Evolutionary conservation across 257 asterid genomes (phyloP).

Genomic region (Solanum sitiens): DNA sequence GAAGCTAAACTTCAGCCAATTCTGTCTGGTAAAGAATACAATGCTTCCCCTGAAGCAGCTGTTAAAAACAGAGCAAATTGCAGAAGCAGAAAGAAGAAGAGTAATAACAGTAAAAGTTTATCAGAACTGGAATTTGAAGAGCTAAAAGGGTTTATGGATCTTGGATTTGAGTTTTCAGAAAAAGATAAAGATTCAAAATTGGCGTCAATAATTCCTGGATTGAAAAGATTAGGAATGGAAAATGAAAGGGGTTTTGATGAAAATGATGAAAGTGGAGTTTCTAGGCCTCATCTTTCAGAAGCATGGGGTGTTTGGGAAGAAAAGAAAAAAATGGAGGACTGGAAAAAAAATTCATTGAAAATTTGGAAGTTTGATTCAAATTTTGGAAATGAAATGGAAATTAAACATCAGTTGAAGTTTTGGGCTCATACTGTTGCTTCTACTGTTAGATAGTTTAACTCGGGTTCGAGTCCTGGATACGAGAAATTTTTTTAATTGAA

Average conservation of each 20-base stretch:
- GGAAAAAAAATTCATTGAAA: constrained; percentile 1
- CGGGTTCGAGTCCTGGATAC: not conserved
- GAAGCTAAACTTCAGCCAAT: constrained; percentile 49
- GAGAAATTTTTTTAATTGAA: too few relatives aligned
- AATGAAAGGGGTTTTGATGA: not conserved
- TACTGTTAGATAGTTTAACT: constrained; percentile 19
- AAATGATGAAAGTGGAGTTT: not conserved
- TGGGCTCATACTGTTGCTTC: constrained; percentile 87
- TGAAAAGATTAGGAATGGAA: constrained; percentile 31
- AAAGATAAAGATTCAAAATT: constrained; percentile 38
- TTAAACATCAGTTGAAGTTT: constrained; percentile 49
- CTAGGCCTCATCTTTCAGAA: constrained; percentile 47
- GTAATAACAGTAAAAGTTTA: constrained; percentile 31
- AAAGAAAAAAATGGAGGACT: not conserved
- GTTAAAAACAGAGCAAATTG: not conserved
- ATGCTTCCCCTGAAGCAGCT: not conserved
- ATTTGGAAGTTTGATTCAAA: constrained; percentile 37
- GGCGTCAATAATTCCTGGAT: constrained; percentile 54
- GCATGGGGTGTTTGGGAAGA: constrained; percentile 35
- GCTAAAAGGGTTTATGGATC: constrained; percentile 76
- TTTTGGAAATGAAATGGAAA: constrained; percentile 41
- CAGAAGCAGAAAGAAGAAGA: not conserved
- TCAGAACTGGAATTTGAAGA: constrained; percentile 70
- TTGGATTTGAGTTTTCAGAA: constrained; percentile 64
- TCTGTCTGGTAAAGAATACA: constrained; percentile 44